A percentile compares a stretch with the other conserved stretches of the same genome.
phyloP scores from a whole-genome alignment of 345 rosid species.

The Brassica nigra region DNA sequence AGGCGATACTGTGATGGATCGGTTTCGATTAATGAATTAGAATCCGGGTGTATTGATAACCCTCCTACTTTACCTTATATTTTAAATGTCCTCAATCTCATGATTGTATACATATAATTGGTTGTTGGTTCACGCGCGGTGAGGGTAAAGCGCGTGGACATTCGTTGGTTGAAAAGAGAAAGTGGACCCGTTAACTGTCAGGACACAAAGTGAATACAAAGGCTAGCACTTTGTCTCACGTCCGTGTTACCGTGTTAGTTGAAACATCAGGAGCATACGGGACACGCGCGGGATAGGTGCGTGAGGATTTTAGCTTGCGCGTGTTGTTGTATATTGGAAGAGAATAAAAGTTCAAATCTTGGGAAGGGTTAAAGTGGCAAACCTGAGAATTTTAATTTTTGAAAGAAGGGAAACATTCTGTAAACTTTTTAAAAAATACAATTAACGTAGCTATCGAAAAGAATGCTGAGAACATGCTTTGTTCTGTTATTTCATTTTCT shows the following conservation, averaged over 20 bases:
- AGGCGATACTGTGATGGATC: too few species aligned
- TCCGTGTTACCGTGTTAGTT: constrained; percentile 14
- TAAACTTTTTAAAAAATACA: background rate
- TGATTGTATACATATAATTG: too few species aligned
- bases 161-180: constrained; percentile 24
- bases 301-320: constrained; percentile 13
- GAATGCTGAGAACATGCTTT: constrained; percentile 34
- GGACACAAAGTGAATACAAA: constrained; percentile 43
- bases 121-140: constrained; percentile 29
- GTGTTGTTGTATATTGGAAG: constrained; percentile 8
- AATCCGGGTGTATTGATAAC: too few species aligned
- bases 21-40: too few species aligned
- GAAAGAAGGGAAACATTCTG: constrained; percentile 18
- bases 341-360: constrained; percentile 27
- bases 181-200: constrained; percentile 52
- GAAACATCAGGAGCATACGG: constrained; percentile 5
- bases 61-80: too few species aligned
- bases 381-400: constrained; percentile 15
- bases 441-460: constrained; percentile 31
- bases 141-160: constrained; percentile 46
- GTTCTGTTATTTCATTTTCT: constrained; percentile 12
- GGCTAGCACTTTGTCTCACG: constrained; percentile 52
- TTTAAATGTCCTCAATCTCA: too few species aligned
- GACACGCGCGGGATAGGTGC: constrained; percentile 23
- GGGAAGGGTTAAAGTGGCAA: constrained; percentile 38